Base-by-base conservation (phyloP, 768 basidiomycete genomes). In the Termitomyces sp. region DNA sequence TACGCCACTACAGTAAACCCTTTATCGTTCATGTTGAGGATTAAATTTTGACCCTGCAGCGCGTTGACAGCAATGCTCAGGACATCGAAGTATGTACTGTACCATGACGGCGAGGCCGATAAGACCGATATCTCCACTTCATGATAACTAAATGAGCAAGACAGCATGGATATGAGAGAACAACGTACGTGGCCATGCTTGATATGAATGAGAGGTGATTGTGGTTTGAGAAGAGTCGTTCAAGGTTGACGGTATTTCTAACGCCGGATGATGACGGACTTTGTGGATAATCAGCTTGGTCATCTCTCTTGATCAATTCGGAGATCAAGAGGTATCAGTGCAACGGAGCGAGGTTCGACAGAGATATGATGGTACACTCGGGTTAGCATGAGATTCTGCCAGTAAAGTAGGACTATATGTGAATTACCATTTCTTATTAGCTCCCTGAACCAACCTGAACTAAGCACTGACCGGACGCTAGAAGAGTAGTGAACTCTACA, bases 71-170 rank as follows among this genome's bases (percentile, higher is more conserved):
- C 36, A 53, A 53, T 48, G 43, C 54, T 60, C 64, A 56, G 44
- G 52, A 63, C 58, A 62, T 58, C 63, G 64, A 66, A 58, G 47
- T 61, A 57, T 58, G 45, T 18, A 26, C 35, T 72, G 58, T 72
- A 95, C 94, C 94, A 98, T 98, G 80, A 98, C 94, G 80, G 94
- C 94, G 70, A 98, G 81, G 80, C 94, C 94, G 78, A 97, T 97
- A 74, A 97, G 91, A 73, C 94, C 94, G 75, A 97, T 94, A 77
- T 98, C 95, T 77, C 92, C 94, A 70, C 94, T 96, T 69, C 44
- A 64, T 53, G 58, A 53, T 62, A 61, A 56, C 53, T 63, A 59
- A 57, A 57, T 60, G 49, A 62, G 65, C 53, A 28, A 46, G 53
- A 53, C 36, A 26, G 28, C 30, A 46, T 50, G n/a, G 43, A 56